Base-by-base conservation (phyloP, 495 filamentous ascomycete species). In the Aspergillus sparsus region DNA sequence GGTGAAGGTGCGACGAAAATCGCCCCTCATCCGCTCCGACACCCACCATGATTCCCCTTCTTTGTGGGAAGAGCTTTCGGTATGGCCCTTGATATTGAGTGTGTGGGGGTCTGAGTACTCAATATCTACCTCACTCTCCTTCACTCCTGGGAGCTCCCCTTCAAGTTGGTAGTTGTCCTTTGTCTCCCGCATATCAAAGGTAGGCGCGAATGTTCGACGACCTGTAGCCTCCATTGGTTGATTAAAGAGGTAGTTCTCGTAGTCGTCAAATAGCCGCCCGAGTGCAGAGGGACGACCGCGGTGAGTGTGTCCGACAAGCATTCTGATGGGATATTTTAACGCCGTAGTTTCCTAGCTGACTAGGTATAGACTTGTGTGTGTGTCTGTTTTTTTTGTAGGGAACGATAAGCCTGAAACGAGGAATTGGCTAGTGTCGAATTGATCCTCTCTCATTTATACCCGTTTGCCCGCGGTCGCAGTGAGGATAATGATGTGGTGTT, bases 141-240 rank as follows among this genome's bases (percentile, higher is more conserved):
- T 82, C 53, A 92, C 77, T 47, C 91, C 91, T 0, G 91, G 89
- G 1, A 95, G 82, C 74, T 95, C 91, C 68, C 90, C 90, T 66
- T 92, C 85, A 7, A 96, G 85, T 64, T 92, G 85, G 75, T 92
- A 96, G 62, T 72, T 68, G 5, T 83, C 70, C 57, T 81, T 76
- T 9, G 78, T 79, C 74, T 93, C 90, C 57, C 80, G 81, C 55
- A 93, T 77, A 68, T 95, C 91, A 74, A 95, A 94, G 64, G 83
- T 82, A 3, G 89, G 89, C 5, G 78, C 71, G 74, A 90, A 91
- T 53, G 80, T 73, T 31, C 71, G 68, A 7, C 53, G 50, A 36
- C 61, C 61, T 7, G 44, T 27, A 27, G 21, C 50, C 37, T 21
- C 15, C 6, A 47, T 16, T 5, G 44, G 44, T 18, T 58, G 54